These are phyloP conservation scores for Naganishia liquefaciens DNA, from an alignment of 1,284 basidiomycete genomes.

Conservation along the genomic window DNA sequence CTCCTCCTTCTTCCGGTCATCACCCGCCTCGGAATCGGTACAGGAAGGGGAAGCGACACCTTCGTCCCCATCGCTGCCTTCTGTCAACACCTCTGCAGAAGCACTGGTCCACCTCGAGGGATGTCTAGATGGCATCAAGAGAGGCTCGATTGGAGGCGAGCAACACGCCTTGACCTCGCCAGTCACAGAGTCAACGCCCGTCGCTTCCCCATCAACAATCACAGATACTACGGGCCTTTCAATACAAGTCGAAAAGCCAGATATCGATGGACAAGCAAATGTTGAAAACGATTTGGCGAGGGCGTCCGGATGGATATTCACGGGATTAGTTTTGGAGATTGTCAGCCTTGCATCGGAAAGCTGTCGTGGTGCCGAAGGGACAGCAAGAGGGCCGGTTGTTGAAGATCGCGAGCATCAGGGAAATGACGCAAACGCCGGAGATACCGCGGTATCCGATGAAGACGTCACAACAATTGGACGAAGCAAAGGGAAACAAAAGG, in stretches of 20 bases:
- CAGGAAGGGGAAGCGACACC: background rate
- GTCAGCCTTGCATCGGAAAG: slow-evolving; percentile 15
- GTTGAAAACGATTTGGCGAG: slow-evolving; percentile 11
- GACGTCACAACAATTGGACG: background rate
- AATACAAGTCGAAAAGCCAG: background rate
- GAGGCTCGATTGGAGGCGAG: background rate
- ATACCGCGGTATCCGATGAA: background rate
- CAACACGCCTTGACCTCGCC: background rate
- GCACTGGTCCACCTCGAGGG: slow-evolving; percentile 17
- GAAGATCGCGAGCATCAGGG: background rate
- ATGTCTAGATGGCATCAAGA: slow-evolving; percentile 15
- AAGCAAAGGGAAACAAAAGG: slow-evolving; percentile 19
- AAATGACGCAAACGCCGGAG: background rate
- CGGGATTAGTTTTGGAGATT: slow-evolving; percentile 22
- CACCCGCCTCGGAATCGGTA: slow-evolving; percentile 5
- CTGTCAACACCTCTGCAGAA: slow-evolving; percentile 8
- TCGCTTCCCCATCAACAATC: background rate
- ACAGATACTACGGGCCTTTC: background rate
- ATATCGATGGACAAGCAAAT: background rate
- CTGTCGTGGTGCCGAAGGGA: background rate
- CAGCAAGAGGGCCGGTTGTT: background rate
- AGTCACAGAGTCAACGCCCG: background rate
- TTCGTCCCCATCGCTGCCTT: background rate
- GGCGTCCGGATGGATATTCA: slow-evolving; percentile 23
- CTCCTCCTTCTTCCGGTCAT: slow-evolving; percentile 19